A percentile compares a stretch with the other conserved stretches of the same genome.
Evolutionary conservation across 2,329 filamentous ascomycete genomes (phyloP).

Genomic region (Claviceps arundinis): DNA sequence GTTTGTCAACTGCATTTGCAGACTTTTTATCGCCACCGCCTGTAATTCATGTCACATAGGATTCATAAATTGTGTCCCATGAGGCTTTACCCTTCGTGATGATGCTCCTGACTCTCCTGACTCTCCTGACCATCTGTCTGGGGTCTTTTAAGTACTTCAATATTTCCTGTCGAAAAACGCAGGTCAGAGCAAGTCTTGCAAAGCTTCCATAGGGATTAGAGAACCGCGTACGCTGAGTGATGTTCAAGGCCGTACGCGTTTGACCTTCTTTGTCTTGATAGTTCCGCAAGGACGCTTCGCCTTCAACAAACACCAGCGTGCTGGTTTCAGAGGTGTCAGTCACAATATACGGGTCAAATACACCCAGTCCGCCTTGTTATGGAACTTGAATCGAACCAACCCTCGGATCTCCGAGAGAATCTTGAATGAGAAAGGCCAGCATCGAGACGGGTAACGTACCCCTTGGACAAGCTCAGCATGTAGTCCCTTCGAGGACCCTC

Average conservation of each 20-base stretch:
- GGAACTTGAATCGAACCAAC: not conserved
- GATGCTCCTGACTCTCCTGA: too few species aligned
- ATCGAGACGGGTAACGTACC: constrained; percentile 42
- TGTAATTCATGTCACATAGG: not conserved
- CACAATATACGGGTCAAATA: constrained; percentile 1
- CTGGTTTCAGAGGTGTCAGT: constrained; percentile 30
- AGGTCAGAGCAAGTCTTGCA: not conserved
- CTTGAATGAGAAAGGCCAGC: not conserved
- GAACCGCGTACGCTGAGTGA: constrained; percentile 62
- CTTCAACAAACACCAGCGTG: constrained; percentile 70
- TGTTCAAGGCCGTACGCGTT: constrained; percentile 47
- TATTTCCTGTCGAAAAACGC: constrained; percentile 20
- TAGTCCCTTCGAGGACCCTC: constrained; percentile 60
- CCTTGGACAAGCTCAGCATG: constrained; percentile 64
- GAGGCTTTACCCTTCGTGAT: too few species aligned
- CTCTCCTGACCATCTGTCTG: constrained; percentile 11
- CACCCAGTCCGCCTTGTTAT: not conserved
- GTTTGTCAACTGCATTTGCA: too few species aligned
- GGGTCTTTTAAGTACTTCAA: constrained; percentile 33
- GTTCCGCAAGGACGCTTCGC: constrained; percentile 55
- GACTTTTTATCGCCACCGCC: not conserved
- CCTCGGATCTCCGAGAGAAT: not conserved
- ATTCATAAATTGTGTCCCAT: too few species aligned
- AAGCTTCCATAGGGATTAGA: not conserved
- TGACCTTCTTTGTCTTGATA: constrained; percentile 63